Base-by-base conservation (phyloP, 2,329 filamentous ascomycete species). In the Xylaria hypoxylon region DNA sequence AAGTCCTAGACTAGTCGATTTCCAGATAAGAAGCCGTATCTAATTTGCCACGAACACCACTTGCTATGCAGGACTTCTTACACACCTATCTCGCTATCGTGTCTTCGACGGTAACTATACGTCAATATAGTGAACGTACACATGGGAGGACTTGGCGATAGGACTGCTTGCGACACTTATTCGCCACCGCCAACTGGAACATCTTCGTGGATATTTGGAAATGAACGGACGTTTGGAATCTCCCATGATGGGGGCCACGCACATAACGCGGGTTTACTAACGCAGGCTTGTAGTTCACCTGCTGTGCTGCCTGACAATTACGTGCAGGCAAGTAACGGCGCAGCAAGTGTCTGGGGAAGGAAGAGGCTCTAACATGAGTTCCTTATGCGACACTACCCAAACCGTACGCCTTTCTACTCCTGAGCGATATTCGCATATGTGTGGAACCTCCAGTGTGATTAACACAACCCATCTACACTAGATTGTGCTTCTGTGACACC, bases 1-100 rank as follows among this genome's bases (percentile, higher is more conserved):
- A 58, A 58, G 65, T 67, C 65, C 65, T 67, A 67, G 56, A n/a
- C 65, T 67, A 67, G 56, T 57, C 52, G 45, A 28, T 38, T 61
- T 61, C 52, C 3, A 60, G 56, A 66, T 38, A 63, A 10, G 42
- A 35, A 19, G 17, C 53, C 53, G 42, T 47, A 13, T 40, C 24
- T 60, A 60, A 55, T 53, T 38, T 53, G 19, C 31, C 11, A 22
- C 22, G 62, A 19, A n/a, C 26, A 11, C 6, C 13, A 40, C 38
- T 33, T 50, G 38, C 38, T 10, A 64, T 58, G 56, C 42, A 67
- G 60, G 60, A 64, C 50, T 64, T 56, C 15, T 13, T 31, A 50
- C 40, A 50, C 28, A 17, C 15, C n/a, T 24, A 35, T 15, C 22
- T n/a, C 19, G 51, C 31, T 35, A 44, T 53, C 47, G 17, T 24